Evolutionary conservation across 768 basidiomycete species (phyloP).

Genomic region (Kwoniella bestiolae): DNA sequence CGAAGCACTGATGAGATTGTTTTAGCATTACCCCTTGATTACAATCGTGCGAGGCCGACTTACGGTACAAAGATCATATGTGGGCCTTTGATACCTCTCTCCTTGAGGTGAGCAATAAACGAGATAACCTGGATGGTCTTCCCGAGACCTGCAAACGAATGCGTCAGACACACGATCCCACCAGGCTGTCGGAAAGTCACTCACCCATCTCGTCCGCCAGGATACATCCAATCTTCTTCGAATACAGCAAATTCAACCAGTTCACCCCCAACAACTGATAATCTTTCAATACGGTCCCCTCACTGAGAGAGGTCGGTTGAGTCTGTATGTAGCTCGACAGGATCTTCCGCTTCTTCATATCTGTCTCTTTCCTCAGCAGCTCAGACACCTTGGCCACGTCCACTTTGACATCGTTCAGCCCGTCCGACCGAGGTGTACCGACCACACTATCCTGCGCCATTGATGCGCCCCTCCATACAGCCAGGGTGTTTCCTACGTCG

Average conservation of each 20-base stretch:
- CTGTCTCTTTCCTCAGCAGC: slow-evolving; percentile 52
- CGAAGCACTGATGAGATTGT: slow-evolving; percentile 86
- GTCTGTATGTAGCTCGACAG: slow-evolving; percentile 67
- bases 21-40: too few species aligned
- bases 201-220: slow-evolving; percentile 98
- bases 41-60: slow-evolving; percentile 58
- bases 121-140: slow-evolving; percentile 99
- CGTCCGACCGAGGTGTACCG: slow-evolving; percentile 46
- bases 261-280: slow-evolving; percentile 98
- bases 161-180: background rate
- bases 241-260: slow-evolving; percentile 89
- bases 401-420: slow-evolving; percentile 55
- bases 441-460: slow-evolving; percentile 35
- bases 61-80: slow-evolving; percentile 95
- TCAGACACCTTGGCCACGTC: slow-evolving; percentile 55
- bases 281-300: slow-evolving; percentile 81
- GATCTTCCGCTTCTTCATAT: slow-evolving; percentile 51
- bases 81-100: slow-evolving; percentile 75
- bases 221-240: slow-evolving; percentile 82
- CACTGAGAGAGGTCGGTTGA: slow-evolving; percentile 72
- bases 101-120: slow-evolving; percentile 87
- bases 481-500: slow-evolving; percentile 72
- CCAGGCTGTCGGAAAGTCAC: slow-evolving; percentile 7
- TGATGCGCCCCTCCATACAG: slow-evolving; percentile 68
- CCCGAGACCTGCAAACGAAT: slow-evolving; percentile 72